These are phyloP conservation scores for Aspergillus aculeatinus DNA, from an alignment of 2,329 filamentous ascomycete species.

Conservation along the genomic window DNA sequence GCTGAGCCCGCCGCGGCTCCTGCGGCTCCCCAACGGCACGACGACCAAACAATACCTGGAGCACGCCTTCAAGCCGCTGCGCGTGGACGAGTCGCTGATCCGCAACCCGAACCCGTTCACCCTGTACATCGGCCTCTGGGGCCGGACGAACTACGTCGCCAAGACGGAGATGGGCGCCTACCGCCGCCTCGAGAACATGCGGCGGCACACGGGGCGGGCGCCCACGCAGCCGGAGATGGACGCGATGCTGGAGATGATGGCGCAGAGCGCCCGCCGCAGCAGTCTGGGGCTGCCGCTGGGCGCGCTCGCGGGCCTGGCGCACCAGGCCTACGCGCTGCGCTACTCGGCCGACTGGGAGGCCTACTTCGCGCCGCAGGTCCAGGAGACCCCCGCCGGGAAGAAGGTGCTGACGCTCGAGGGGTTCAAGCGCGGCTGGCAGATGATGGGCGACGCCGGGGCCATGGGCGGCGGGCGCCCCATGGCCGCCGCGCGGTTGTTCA, in stretches of 20 bases:
- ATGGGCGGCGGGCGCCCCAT: background rate
- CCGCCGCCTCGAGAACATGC: constrained; percentile 13
- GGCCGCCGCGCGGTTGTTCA: background rate
- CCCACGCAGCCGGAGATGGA: background rate
- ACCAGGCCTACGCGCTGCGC: background rate
- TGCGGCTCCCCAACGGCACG: background rate
- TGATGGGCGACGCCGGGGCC: background rate
- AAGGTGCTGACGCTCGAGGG: background rate
- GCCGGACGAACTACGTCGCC: constrained; percentile 20
- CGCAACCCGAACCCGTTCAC: constrained; percentile 26
- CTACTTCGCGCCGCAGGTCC: background rate
- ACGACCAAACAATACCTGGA: background rate
- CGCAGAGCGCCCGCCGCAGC: background rate
- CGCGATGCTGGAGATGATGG: background rate
- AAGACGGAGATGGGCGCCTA: background rate
- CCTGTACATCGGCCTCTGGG: constrained; percentile 30
- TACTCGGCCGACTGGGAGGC: background rate
- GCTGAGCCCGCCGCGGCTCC: too few species aligned
- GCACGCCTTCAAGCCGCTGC: constrained; percentile 16
- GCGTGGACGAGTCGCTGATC: constrained; percentile 20
- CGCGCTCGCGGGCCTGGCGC: background rate
- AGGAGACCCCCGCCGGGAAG: background rate
- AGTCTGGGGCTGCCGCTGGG: background rate
- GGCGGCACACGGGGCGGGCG: background rate
- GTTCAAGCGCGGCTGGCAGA: background rate